Evolutionary conservation across 208 protist genomes (phyloP).

Genomic region (Leishmania amazonensis): DNA sequence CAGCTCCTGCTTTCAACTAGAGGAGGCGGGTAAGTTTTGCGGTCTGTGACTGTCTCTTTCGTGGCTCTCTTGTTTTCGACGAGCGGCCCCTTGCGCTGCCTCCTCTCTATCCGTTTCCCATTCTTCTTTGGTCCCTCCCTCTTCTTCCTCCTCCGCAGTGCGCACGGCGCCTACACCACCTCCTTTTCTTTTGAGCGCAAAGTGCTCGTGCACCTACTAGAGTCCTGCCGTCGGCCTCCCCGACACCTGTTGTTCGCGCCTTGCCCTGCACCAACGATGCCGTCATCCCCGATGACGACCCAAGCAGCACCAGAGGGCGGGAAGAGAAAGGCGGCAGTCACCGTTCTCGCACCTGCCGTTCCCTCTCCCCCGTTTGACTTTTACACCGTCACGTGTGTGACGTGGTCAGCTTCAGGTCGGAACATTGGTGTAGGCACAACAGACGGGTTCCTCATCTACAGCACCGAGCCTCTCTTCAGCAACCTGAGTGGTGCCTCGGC

Average conservation of each 20-base stretch:
- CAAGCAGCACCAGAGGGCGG: not conserved
- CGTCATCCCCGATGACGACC: not conserved
- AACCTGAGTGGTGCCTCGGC: conserved; percentile 9
- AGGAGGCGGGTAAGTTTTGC: not conserved
- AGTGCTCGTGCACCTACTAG: not conserved
- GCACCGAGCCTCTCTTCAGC: conserved; percentile 44
- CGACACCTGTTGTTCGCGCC: not conserved
- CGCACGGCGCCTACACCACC: not conserved
- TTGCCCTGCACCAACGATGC: not conserved
- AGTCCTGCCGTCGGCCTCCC: not conserved
- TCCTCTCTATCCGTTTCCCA: not conserved
- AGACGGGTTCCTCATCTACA: conserved; percentile 72
- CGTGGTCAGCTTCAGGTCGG: conserved; percentile 62
- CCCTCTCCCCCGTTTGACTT: conserved; percentile 23
- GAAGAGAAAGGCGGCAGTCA: not conserved
- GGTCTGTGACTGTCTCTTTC: not conserved
- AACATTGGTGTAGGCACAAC: conserved; percentile 63
- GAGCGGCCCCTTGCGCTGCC: not conserved
- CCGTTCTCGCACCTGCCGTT: not conserved
- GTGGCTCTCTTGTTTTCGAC: not conserved
- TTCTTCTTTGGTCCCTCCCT: not conserved
- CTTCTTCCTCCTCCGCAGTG: not conserved
- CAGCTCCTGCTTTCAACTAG: not conserved
- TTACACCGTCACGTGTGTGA: conserved; percentile 60
- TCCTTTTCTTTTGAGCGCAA: not conserved